A percentile compares a stretch with the other conserved stretches of the same genome.
These are phyloP conservation scores for Straminergon stramineum DNA, from an alignment of 225 moss, liverwort and hornwort species.

Conservation along the genomic window DNA sequence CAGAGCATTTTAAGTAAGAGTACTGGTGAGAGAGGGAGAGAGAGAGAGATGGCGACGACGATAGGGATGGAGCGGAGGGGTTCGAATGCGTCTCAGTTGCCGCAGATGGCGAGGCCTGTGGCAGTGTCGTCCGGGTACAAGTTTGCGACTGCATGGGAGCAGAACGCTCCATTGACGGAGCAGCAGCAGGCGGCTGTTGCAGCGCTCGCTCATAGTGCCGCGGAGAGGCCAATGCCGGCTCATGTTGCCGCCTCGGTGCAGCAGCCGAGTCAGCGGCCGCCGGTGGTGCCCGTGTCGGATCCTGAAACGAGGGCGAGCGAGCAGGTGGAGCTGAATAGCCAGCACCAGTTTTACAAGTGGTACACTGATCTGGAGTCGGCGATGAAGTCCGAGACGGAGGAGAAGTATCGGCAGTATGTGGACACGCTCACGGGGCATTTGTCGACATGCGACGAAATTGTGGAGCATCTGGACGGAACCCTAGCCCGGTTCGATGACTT, in stretches of 20 bases:
- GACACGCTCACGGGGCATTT: slow-evolving; percentile 80
- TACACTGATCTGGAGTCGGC: slow-evolving; percentile 91
- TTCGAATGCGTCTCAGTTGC: neutral
- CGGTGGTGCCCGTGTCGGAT: slow-evolving; percentile 19
- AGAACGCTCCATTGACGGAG: slow-evolving; percentile 91
- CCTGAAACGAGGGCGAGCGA: slow-evolving; percentile 10
- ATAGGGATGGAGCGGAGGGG: slow-evolving; percentile 24
- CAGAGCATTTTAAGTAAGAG: neutral
- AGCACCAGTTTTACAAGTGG: slow-evolving; percentile 98
- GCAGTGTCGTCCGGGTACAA: slow-evolving; percentile 89
- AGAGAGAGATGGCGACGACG: slow-evolving; percentile 10
- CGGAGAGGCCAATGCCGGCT: slow-evolving; percentile 82
- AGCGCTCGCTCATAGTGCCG: slow-evolving; percentile 63
- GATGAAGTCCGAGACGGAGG: slow-evolving; percentile 99
- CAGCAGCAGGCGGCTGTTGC: slow-evolving; percentile 74
- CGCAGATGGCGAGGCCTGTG: slow-evolving; percentile 44
- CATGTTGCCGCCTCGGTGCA: slow-evolving; percentile 43
- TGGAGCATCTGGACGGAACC: slow-evolving; percentile 77
- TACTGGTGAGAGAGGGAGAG: neutral
- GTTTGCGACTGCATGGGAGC: slow-evolving; percentile 89
- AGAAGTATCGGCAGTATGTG: slow-evolving; percentile 93
- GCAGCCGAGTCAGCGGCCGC: slow-evolving; percentile 23
- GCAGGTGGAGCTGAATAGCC: slow-evolving; percentile 40
- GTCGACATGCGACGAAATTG: slow-evolving; percentile 67
- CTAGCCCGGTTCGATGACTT: slow-evolving; percentile 88